These are phyloP conservation scores for Cladosporium sphaerospermum DNA, from an alignment of 2,329 filamentous ascomycete genomes.

Conservation along the genomic window DNA sequence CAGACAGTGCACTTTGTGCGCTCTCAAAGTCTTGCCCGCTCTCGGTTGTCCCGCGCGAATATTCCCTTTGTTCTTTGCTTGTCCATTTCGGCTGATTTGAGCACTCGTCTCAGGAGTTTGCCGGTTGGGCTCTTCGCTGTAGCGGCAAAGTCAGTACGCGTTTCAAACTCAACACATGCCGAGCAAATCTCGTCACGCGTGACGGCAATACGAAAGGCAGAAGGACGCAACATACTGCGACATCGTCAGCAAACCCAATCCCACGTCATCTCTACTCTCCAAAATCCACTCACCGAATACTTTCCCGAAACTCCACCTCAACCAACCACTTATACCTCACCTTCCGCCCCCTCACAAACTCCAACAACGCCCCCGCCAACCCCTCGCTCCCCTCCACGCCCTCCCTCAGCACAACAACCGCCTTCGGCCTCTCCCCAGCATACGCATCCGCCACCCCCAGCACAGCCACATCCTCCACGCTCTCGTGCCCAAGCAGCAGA, in stretches of 20 bases:
- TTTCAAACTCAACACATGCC: neutral
- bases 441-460: constrained; percentile 50
- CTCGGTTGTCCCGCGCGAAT: neutral
- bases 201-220: neutral
- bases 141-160: neutral
- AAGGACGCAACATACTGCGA: neutral
- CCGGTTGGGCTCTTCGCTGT: constrained; percentile 7
- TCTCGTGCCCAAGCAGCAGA: constrained; percentile 49
- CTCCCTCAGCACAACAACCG: constrained; percentile 45
- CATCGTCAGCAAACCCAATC: neutral
- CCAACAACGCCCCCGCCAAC: constrained; percentile 45
- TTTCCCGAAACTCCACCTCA: constrained; percentile 51
- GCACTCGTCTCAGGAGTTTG: neutral
- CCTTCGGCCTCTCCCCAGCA: constrained; percentile 52
- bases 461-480: constrained; percentile 53
- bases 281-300: neutral
- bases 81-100: constrained; percentile 3
- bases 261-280: neutral
- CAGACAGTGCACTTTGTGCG: too few species aligned
- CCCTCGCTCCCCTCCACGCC: constrained; percentile 16
- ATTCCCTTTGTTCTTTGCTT: neutral
- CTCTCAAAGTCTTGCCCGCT: neutral
- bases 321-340: constrained; percentile 64
- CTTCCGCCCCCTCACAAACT: constrained; percentile 60
- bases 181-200: neutral